Percentiles rank a stretch among this genome's conserved stretches.
phyloP scores from a whole-genome alignment of 768 basidiomycete species.

The Harrya chromipes region DNA sequence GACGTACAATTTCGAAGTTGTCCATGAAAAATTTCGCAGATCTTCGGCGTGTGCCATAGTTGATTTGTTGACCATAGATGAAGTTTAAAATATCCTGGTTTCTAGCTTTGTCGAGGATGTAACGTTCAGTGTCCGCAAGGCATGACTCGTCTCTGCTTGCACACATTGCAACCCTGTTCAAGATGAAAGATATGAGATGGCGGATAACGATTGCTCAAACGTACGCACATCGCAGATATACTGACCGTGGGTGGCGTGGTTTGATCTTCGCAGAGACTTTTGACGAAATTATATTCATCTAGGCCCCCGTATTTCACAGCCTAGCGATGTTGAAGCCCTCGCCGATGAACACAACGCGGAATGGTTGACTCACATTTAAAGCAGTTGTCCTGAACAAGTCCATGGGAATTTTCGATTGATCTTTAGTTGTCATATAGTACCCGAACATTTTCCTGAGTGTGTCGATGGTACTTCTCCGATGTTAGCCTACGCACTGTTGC shows the following conservation, averaged over 20 bases:
- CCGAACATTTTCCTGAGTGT: slow-evolving; percentile 72
- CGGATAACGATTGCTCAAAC: neutral
- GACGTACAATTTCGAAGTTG: slow-evolving; percentile 60
- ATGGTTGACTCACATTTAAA: slow-evolving; percentile 40
- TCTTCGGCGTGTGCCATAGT: slow-evolving; percentile 51
- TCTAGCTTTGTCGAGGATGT: slow-evolving; percentile 51
- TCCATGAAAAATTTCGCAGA: slow-evolving; percentile 64
- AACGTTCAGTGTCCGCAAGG: slow-evolving; percentile 58
- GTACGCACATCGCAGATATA: slow-evolving; percentile 62
- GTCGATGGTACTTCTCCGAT: slow-evolving; percentile 56
- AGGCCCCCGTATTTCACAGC: slow-evolving; percentile 73
- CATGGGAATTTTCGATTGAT: slow-evolving; percentile 74
- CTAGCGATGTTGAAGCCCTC: slow-evolving; percentile 31
- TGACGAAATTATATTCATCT: slow-evolving; percentile 70
- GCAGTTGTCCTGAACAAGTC: slow-evolving; percentile 68
- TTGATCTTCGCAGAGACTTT: slow-evolving; percentile 66
- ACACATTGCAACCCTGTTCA: slow-evolving; percentile 59
- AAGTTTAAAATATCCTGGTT: slow-evolving; percentile 66
- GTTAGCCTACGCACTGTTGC: neutral
- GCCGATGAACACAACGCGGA: neutral
- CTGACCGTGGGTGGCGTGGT: slow-evolving; percentile 66
- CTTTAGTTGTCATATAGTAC: slow-evolving; percentile 64
- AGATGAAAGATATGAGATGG: neutral
- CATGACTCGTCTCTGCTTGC: slow-evolving; percentile 54
- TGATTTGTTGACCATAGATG: slow-evolving; percentile 55